Conservation (phyloP, 805 yeast species). For the Trichomonascus vanleenenianus region DNA sequence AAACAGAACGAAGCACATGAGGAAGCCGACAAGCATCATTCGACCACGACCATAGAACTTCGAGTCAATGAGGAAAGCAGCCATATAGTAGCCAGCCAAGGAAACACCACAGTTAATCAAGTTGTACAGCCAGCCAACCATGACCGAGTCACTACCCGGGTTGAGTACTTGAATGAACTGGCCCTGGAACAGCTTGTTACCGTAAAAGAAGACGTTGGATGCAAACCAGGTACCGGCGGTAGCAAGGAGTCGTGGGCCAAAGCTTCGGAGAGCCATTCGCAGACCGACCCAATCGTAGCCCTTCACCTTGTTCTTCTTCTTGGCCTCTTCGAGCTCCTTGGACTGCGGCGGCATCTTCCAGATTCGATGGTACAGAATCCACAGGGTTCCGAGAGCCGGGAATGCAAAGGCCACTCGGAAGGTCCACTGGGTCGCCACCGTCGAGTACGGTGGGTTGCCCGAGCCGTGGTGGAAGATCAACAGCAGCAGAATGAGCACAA, state of each 20-base stretch:
- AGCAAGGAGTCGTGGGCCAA: constrained; percentile 47
- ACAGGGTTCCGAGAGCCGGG: constrained; percentile 32
- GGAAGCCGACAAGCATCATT: constrained; percentile 49
- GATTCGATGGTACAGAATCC: constrained; percentile 32
- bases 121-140: constrained; percentile 50
- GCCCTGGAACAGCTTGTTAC: constrained; percentile 45
- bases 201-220: constrained; percentile 58
- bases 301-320: constrained; percentile 28
- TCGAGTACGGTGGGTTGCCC: constrained; percentile 72
- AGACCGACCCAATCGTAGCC: constrained; percentile 30
- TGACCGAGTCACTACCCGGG: constrained; percentile 37
- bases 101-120: constrained; percentile 44
- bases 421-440: constrained; percentile 32
- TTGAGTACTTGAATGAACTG: constrained; percentile 31
- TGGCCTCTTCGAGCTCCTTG: constrained; percentile 22
- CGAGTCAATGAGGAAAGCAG: constrained; percentile 46
- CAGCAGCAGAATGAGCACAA: constrained; percentile 72
- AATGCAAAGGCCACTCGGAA: constrained; percentile 31
- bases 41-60: constrained; percentile 46
- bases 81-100: constrained; percentile 55
- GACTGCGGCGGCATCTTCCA: constrained; percentile 31
- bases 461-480: constrained; percentile 85
- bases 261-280: constrained; percentile 21
- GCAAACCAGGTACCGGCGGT: constrained; percentile 55
- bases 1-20: constrained; percentile 46